Base-by-base conservation (phyloP, 257 asterid species). In the Forsythia suspensa region DNA sequence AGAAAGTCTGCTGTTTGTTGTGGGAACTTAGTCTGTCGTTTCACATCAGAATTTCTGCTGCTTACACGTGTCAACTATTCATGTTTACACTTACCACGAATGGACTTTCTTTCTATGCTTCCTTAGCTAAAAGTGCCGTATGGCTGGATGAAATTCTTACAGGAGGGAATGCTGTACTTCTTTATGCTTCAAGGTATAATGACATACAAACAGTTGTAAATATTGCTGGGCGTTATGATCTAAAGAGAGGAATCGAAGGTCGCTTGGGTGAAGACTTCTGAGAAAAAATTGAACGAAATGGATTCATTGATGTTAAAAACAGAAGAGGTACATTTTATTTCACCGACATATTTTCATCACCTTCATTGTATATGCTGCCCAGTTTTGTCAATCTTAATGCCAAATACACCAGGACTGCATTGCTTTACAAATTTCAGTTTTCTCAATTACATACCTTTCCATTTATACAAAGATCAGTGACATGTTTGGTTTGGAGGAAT, bases 141-240 rank as follows among this genome's bases (percentile, higher is more conserved):
- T 41, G 78, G 44, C 29, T 75, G 71, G 40, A 65, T 70, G 78
- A 71, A 77, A 37, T 41, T 42, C 71, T 81, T 82, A n/a, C 84
- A 95, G 99, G 99, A 86, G 99, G 99, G 84, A 95, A 95, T 87
- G 98, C 83, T 39, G 98, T 87, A 83, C 94, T 95, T 51, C 74
- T 95, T 76, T 92, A 95, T 77, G 96, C 97, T 75, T 91, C 97
- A 48, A 89, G 76, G 84, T 88, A 88, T 81, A 73, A 83, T 2
- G 89, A 90, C 74, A 70, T 89, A 51, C 82, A 73, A 34, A 83
- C 85, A 8, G 72, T 95, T 42, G 88, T 93, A 67, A 95, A 93
- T 73, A 91, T 95, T 74, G 86, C 98, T 77, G 99, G 97, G 9
- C 97, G 97, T 63, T 93, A 88, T 80, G 61, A 91, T 89, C 86